A percentile compares a stretch with the other conserved stretches of the same genome.
These are phyloP conservation scores for Toxicodendron radicans DNA, from an alignment of 345 rosid genomes.

Conservation along the genomic window DNA sequence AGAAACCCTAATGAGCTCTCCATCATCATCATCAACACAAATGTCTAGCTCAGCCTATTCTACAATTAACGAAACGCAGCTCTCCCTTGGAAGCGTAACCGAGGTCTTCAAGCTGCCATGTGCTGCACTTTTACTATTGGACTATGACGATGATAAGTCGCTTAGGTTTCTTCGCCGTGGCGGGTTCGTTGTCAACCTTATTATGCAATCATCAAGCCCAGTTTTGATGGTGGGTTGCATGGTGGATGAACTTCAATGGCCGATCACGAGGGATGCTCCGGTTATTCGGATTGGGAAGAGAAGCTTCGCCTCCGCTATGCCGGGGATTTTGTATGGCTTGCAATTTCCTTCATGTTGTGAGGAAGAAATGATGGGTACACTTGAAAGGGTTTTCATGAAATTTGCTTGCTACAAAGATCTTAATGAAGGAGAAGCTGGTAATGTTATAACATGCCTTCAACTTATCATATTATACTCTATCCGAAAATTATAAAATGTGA, in stretches of 20 bases:
- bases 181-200: constrained; percentile 12
- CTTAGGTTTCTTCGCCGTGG: constrained; percentile 14
- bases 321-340: constrained; percentile 22
- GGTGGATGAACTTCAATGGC: constrained; percentile 23
- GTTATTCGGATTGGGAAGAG: constrained; percentile 12
- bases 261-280: constrained; percentile 19
- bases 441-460: neutral
- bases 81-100: neutral
- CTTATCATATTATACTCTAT: no score
- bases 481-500: no score
- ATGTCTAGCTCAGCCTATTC: no score
- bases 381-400: constrained; percentile 25
- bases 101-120: constrained; percentile 1
- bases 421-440: neutral
- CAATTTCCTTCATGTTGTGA: constrained; percentile 7
- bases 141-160: neutral
- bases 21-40: neutral
- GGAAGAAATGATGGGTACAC: constrained; percentile 6
- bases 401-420: constrained; percentile 6
- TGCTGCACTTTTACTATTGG: neutral
- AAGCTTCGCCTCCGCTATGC: constrained; percentile 21
- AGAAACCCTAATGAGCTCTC: neutral
- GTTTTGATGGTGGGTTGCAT: constrained; percentile 13
- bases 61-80: neutral
- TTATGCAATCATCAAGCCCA: neutral